Evolutionary conservation across 2,329 filamentous ascomycete species (phyloP).

Genomic region (Mycocentrospora acerina): DNA sequence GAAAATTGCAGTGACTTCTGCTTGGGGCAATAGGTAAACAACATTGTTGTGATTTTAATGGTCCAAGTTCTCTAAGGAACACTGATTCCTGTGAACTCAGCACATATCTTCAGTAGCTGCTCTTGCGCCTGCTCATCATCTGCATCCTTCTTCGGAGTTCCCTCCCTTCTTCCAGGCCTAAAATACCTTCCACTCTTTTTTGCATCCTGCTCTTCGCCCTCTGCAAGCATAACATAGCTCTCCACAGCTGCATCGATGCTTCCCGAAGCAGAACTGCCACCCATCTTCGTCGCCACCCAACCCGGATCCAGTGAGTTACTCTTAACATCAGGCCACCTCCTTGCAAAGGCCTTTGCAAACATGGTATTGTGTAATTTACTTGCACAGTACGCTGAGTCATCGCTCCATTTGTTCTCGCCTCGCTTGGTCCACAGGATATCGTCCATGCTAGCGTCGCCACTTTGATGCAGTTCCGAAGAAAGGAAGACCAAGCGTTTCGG

Average conservation of each 20-base stretch:
- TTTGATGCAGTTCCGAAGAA: constrained; percentile 53
- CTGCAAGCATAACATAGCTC: constrained; percentile 52
- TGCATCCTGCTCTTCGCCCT: constrained; percentile 37
- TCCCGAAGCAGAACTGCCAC: constrained; percentile 51
- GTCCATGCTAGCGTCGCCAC: constrained; percentile 48
- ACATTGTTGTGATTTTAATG: no score
- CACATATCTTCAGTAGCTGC: constrained; percentile 44
- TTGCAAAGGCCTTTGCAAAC: constrained; percentile 57
- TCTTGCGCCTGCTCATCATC: constrained; percentile 49
- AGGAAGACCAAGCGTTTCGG: constrained; percentile 56
- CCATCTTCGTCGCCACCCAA: constrained; percentile 60
- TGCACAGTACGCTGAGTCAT: constrained; percentile 52
- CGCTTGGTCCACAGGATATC: constrained; percentile 45
- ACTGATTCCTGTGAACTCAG: constrained; percentile 38
- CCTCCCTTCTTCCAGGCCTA: constrained; percentile 27
- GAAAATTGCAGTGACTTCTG: no score
- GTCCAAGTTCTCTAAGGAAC: constrained; percentile 29
- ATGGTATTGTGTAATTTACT: constrained; percentile 60
- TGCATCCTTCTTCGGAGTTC: constrained; percentile 27
- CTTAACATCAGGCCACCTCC: constrained; percentile 48
- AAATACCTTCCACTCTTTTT: constrained; percentile 46
- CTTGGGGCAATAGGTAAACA: no score
- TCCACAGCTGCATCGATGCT: constrained; percentile 51
- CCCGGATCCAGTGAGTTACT: constrained; percentile 55
- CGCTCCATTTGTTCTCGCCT: constrained; percentile 35